Percentiles rank a stretch among this genome's conserved stretches.
phyloP scores from a whole-genome alignment of 257 asterid species.

The Solanum habrochaites region DNA sequence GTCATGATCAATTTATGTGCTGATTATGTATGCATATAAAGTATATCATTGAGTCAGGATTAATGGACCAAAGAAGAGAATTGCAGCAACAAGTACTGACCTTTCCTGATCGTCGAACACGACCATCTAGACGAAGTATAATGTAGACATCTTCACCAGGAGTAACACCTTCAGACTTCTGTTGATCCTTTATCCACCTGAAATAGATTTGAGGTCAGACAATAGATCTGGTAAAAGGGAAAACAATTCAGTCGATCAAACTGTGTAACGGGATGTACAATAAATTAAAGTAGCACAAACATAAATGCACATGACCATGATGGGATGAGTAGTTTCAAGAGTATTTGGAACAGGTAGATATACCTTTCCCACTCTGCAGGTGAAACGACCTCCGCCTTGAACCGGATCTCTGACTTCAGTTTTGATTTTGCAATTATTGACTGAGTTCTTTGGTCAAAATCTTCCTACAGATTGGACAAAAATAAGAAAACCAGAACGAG shows the following conservation, averaged over 20 bases:
- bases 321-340: not conserved
- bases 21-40: not conserved
- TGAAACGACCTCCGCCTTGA: slow-evolving; percentile 82
- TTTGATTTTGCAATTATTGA: slow-evolving; percentile 78
- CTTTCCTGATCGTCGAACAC: slow-evolving; percentile 91
- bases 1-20: not conserved
- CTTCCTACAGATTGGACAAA: slow-evolving; percentile 47
- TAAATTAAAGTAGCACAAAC: not conserved
- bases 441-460: slow-evolving; percentile 67
- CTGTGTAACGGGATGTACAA: not conserved
- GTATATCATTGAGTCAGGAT: not conserved
- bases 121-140: slow-evolving; percentile 94
- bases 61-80: not conserved
- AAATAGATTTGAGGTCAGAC: not conserved
- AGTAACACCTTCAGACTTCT: slow-evolving; percentile 73
- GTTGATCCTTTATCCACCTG: slow-evolving; percentile 97
- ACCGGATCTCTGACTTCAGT: slow-evolving; percentile 83
- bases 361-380: slow-evolving; percentile 95
- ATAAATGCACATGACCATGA: not conserved
- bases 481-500: not conserved
- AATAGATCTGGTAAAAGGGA: not conserved
- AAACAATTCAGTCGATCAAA: not conserved
- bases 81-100: slow-evolving; percentile 25
- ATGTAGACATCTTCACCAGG: slow-evolving; percentile 94
- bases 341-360: slow-evolving; percentile 1